Conservation (phyloP, 306 rosid species). For the Cyamopsis tetragonoloba region DNA sequence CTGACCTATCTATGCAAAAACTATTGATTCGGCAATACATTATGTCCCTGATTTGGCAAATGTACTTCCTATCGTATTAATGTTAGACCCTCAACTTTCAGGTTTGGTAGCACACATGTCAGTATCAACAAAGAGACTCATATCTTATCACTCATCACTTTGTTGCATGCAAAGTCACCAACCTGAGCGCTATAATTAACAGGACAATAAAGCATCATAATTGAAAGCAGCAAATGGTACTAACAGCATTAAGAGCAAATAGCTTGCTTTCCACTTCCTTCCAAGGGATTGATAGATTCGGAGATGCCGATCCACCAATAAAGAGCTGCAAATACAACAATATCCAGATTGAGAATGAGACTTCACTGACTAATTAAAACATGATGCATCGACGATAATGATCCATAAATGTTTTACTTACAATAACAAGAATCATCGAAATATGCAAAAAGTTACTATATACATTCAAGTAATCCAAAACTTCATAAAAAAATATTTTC, state of each 20-base stretch:
- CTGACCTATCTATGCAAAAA: background rate
- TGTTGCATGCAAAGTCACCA: background rate
- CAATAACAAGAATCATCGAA: background rate
- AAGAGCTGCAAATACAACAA: conserved; percentile 54
- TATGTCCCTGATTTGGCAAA: background rate
- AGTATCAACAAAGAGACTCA: background rate
- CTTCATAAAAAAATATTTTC: no score
- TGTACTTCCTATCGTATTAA: background rate
- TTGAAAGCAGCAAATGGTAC: conserved; percentile 37
- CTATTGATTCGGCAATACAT: background rate
- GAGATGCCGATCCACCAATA: conserved; percentile 73
- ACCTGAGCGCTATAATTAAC: conserved; percentile 2
- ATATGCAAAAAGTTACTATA: background rate
- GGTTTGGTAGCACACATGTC: background rate
- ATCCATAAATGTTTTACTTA: background rate
- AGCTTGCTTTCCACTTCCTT: conserved; percentile 93
- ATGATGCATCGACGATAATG: background rate
- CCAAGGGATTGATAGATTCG: conserved; percentile 76
- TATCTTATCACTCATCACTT: background rate
- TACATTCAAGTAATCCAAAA: background rate
- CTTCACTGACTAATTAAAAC: background rate
- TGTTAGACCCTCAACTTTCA: conserved; percentile 15
- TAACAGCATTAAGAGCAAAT: conserved; percentile 86
- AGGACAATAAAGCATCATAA: conserved; percentile 20
- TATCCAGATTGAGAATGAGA: conserved; percentile 15